phyloP scores from a whole-genome alignment of 2,329 filamentous ascomycete species.

The Aspergillus udagawae region DNA sequence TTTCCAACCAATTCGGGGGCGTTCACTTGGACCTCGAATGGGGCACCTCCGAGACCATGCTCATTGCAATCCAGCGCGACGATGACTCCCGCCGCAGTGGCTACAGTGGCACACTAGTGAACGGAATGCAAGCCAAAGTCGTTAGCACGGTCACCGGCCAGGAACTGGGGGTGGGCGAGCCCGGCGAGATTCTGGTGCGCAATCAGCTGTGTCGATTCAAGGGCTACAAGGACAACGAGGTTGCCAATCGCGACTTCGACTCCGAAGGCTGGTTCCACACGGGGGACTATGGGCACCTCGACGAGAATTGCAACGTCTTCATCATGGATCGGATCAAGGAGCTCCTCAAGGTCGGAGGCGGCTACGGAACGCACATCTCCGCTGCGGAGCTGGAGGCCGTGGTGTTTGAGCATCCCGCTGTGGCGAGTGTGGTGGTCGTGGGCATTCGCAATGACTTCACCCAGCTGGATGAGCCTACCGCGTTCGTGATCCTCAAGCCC shows the following conservation, averaged over 20 bases:
- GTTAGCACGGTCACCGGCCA: conserved; percentile 15
- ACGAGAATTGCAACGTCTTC: conserved; percentile 20
- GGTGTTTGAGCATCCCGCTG: conserved; percentile 24
- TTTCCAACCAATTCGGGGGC: conserved; percentile 16
- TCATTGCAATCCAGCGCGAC: conserved; percentile 22
- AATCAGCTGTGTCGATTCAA: conserved; percentile 13
- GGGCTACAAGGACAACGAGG: conserved; percentile 20
- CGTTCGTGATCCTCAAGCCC: conserved; percentile 15
- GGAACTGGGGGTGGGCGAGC: conserved; percentile 11
- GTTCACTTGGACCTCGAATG: conserved; percentile 20
- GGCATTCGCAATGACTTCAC: conserved; percentile 19
- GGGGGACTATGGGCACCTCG: conserved; percentile 20
- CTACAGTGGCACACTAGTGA: conserved; percentile 19
- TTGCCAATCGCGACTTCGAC: conserved; percentile 16
- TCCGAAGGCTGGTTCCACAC: conserved; percentile 21
- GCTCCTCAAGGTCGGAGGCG: conserved; percentile 34
- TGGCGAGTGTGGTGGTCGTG: conserved; percentile 32
- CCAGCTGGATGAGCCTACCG: conserved; percentile 11
- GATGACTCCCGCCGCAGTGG: conserved; percentile 10
- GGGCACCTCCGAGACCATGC: conserved; percentile 22
- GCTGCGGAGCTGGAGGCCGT: conserved; percentile 33
- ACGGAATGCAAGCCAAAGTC: conserved; percentile 13
- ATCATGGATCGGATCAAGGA: conserved; percentile 23
- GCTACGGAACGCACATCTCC: conserved; percentile 31
- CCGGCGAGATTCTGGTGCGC: conserved; percentile 21